phyloP scores from a whole-genome alignment of 2,329 filamentous ascomycete species.

The Xylariaceae sp. region DNA sequence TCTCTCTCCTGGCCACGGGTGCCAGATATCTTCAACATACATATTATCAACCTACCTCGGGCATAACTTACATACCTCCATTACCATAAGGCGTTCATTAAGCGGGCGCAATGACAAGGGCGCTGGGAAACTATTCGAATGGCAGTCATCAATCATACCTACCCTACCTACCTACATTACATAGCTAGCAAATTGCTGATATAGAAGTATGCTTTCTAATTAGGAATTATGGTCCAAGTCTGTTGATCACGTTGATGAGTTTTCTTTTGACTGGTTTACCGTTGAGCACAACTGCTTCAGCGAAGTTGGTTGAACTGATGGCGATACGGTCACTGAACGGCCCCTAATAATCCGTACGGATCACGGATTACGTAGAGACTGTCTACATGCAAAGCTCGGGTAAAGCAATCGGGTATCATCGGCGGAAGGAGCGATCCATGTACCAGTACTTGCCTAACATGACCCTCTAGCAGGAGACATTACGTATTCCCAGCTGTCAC shows the following conservation, averaged over 20 bases:
- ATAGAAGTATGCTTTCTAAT: not conserved
- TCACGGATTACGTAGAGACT: not conserved
- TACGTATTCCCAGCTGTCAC: not conserved
- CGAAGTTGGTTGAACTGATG: not conserved
- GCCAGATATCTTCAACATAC: not conserved
- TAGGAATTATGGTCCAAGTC: not conserved
- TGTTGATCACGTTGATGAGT: not conserved
- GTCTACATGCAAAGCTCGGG: not conserved
- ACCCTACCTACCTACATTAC: not conserved
- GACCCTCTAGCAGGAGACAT: not conserved
- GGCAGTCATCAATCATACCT: not conserved
- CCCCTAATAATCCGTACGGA: too few relatives aligned
- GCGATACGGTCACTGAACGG: not conserved
- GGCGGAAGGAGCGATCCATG: too few relatives aligned
- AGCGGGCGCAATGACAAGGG: constrained; percentile 3
- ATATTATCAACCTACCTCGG: constrained; percentile 2
- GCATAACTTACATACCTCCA: constrained; percentile 17
- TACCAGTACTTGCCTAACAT: too few relatives aligned
- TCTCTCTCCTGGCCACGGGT: not conserved
- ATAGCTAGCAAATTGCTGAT: constrained; percentile 1
- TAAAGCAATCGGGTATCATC: not conserved
- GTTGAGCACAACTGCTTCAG: not conserved
- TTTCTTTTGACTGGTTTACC: not conserved
- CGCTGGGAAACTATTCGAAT: not conserved
- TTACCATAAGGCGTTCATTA: constrained; percentile 10